Percentiles rank a stretch among this genome's conserved stretches.
Conservation (phyloP, 768 basidiomycete species). For the Nidularia sp. region DNA sequence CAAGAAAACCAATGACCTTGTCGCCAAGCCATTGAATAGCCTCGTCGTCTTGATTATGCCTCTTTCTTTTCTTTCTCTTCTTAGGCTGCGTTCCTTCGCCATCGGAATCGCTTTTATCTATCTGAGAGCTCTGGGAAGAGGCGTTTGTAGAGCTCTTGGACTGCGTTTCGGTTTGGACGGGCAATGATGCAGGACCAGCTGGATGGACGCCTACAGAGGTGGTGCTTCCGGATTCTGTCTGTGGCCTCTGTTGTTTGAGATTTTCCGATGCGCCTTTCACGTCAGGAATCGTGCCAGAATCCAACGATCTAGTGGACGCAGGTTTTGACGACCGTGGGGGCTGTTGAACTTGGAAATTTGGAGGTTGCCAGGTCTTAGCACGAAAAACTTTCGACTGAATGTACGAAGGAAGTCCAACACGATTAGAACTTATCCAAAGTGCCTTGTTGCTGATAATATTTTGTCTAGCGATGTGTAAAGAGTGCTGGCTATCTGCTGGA, state of each 20-base stretch:
- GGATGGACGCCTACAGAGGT: no score
- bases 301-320: no score
- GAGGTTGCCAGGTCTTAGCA: conserved; percentile 58
- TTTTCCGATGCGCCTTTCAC: no score
- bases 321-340: no score
- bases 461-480: conserved; percentile 63
- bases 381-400: conserved; percentile 72
- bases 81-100: conserved; percentile 3
- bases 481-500: conserved; percentile 61
- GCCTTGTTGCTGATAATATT: conserved; percentile 73
- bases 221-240: background rate
- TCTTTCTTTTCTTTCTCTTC: conserved; percentile 31
- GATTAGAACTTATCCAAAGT: conserved; percentile 50
- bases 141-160: no score
- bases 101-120: background rate
- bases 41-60: conserved; percentile 26
- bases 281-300: no score
- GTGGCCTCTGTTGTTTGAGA: background rate
- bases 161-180: no score
- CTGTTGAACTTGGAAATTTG: background rate
- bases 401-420: conserved; percentile 62
- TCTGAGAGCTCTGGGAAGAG: no score
- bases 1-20: conserved; percentile 45
- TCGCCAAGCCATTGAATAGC: conserved; percentile 59
- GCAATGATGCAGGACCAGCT: no score